Evolutionary conservation across 2,329 filamentous ascomycete genomes (phyloP).

Genomic region (Fusarium subglutinans): DNA sequence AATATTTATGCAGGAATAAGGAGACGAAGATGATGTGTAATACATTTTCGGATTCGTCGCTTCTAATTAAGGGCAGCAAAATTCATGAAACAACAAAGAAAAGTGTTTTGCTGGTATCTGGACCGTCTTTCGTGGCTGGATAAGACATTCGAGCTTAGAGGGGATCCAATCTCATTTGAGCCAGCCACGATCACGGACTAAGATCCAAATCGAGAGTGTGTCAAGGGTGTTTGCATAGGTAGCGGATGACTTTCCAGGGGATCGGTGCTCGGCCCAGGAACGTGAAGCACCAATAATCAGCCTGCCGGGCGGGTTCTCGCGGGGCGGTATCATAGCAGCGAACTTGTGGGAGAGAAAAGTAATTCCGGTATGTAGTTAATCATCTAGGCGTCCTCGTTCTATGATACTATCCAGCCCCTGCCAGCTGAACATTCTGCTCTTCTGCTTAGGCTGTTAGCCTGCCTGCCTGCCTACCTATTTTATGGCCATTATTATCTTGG

Average conservation of each 20-base stretch:
- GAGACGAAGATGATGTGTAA: constrained; percentile 3
- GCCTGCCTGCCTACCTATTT: neutral
- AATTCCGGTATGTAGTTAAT: neutral
- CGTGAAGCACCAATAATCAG: neutral
- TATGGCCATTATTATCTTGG: neutral
- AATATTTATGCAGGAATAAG: constrained; percentile 29
- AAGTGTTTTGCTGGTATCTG: constrained; percentile 5
- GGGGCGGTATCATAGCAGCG: neutral
- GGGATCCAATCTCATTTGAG: constrained; percentile 38
- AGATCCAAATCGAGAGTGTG: constrained; percentile 37
- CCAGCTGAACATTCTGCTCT: neutral
- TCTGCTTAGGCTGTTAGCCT: neutral
- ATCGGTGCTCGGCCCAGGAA: constrained; percentile 9
- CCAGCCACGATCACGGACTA: constrained; percentile 40
- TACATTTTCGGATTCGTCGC: neutral
- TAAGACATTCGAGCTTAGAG: constrained; percentile 18
- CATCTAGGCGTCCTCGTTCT: neutral
- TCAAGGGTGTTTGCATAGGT: constrained; percentile 32
- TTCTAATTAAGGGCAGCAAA: neutral
- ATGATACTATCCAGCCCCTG: neutral
- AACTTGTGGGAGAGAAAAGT: neutral
- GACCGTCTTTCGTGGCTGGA: constrained; percentile 23
- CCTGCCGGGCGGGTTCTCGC: constrained; percentile 3
- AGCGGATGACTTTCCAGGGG: constrained; percentile 25
- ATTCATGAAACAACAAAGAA: constrained; percentile 22